phyloP scores from a whole-genome alignment of 352 stramenopile species.

The Peronospora belbahrii region DNA sequence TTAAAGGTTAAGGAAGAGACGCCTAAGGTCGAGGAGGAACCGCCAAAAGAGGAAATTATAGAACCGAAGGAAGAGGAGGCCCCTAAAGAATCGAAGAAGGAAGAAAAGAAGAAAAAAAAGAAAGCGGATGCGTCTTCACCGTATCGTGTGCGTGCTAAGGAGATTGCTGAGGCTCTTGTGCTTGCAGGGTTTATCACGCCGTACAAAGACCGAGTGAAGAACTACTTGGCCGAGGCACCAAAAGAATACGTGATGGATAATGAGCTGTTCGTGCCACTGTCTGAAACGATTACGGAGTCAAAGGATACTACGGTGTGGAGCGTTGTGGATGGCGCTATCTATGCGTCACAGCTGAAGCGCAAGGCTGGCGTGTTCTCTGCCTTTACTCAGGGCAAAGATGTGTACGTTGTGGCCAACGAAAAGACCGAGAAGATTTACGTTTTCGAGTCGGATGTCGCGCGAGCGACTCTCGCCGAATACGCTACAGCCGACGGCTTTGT shows the following conservation, averaged over 20 bases:
- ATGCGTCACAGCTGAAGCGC: slow-evolving; percentile 41
- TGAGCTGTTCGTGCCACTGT: slow-evolving; percentile 40
- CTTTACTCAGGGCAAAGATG: slow-evolving; percentile 52
- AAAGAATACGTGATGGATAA: slow-evolving; percentile 39
- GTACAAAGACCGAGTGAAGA: slow-evolving; percentile 43
- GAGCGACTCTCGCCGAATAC: slow-evolving; percentile 20
- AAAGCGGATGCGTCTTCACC: slow-evolving; percentile 20
- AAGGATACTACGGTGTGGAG: slow-evolving; percentile 31
- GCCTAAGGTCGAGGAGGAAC: slow-evolving; percentile 12
- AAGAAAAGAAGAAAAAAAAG: slow-evolving; percentile 10
- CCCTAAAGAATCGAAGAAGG: slow-evolving; percentile 14
- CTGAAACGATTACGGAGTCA: slow-evolving; percentile 26
- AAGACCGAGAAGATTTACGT: slow-evolving; percentile 41
- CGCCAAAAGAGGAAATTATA: background rate
- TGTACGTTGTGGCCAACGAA: slow-evolving; percentile 36
- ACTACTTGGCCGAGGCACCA: slow-evolving; percentile 24
- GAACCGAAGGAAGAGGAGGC: slow-evolving; percentile 3
- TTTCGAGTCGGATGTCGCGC: slow-evolving; percentile 34
- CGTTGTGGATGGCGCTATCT: slow-evolving; percentile 29
- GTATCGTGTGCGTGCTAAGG: slow-evolving; percentile 29
- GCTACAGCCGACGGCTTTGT: slow-evolving; percentile 28
- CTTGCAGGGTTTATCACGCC: slow-evolving; percentile 30
- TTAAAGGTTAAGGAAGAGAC: slow-evolving; percentile 1
- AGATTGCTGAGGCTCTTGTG: slow-evolving; percentile 33
- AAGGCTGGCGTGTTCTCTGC: slow-evolving; percentile 51